Percentiles rank a stretch among this genome's conserved stretches.
Conservation (phyloP, 371 early-diverging fungal species). For the Rhizopus sp. region DNA sequence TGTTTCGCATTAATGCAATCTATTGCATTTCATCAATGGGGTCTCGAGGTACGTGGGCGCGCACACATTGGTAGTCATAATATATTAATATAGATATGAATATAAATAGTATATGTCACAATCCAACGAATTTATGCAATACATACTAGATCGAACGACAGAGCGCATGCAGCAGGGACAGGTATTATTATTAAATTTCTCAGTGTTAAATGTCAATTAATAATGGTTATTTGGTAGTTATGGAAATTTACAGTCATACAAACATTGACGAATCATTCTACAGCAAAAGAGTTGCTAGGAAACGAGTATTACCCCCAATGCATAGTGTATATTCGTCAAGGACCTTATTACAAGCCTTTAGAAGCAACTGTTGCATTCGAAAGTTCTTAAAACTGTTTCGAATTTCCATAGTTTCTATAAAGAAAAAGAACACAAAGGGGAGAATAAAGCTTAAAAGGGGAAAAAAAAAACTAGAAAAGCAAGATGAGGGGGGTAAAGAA, state of each 20-base stretch:
- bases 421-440: slow-evolving; percentile 4
- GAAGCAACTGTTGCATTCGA: slow-evolving; percentile 43
- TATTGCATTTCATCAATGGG: slow-evolving; percentile 46
- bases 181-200: slow-evolving; percentile 15
- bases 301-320: slow-evolving; percentile 30
- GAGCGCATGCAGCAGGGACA: slow-evolving; percentile 42
- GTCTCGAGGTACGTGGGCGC: slow-evolving; percentile 30
- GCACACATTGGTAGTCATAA: no score
- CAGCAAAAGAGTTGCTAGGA: slow-evolving; percentile 25
- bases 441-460: neutral
- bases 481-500: slow-evolving; percentile 1
- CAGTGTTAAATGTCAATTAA: neutral
- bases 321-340: slow-evolving; percentile 43
- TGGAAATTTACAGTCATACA: slow-evolving; percentile 53
- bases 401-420: slow-evolving; percentile 1
- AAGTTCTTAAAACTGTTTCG: slow-evolving; percentile 26
- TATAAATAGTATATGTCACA: slow-evolving; percentile 34
- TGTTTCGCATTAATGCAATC: slow-evolving; percentile 46
- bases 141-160: slow-evolving; percentile 47
- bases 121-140: slow-evolving; percentile 41
- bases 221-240: slow-evolving; percentile 18
- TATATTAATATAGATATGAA: neutral
- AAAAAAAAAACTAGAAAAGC: neutral
- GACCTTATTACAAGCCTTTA: slow-evolving; percentile 35
- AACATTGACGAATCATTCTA: slow-evolving; percentile 26